Base-by-base conservation (phyloP, 2,329 filamentous ascomycete species). In the Hypoxylon sp. region DNA sequence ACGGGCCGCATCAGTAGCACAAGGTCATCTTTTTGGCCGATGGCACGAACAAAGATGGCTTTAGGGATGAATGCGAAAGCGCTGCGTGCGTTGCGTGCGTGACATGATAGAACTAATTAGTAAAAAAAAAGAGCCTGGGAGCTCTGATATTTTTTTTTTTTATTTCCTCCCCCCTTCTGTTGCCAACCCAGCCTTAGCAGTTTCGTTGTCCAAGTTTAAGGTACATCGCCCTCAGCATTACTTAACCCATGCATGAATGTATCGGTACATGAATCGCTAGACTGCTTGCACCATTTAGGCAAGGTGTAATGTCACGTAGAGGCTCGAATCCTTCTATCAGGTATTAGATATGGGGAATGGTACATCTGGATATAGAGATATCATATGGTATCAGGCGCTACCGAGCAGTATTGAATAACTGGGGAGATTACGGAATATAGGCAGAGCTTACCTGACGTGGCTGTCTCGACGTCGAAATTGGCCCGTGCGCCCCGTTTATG, bases 381-480 rank as follows among this genome's bases (percentile, higher is more conserved):
- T 35, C 15, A 35, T 35, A n/a, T n/a, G n/a, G n/a, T n/a, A n/a
- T 11, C 3, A 13, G 27, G 24, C 24, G 9, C 27, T 13, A 29
- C 8, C 4, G 13, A 9, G 24, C 24, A 26, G 4, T 26, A 29
- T 9, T 9, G 10, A 29, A 11, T 9, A 9, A 29, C 27, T 13
- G 10, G 49, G 35, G 48, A 56, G 42, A 45, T 38, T 38, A 56
- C 24, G 48, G 35, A 47, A 57, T 38, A 67, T 62, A 75, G 74
- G 72, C 73, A 75, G 71, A 76, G 74, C 74, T 73, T 71, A 69
- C 74, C 74, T 80, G 78, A 80, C 78, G 77, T 81, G 78, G n/a
- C n/a, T n/a, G n/a, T n/a, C n/a, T n/a, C n/a, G 75, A 78, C 68
- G 31, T 21, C n/a, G 29, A 48, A 48, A 29, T 15, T 53, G 55